These are phyloP conservation scores for Pleurotus tuoliensis DNA, from an alignment of 768 basidiomycete genomes.

Conservation along the genomic window DNA sequence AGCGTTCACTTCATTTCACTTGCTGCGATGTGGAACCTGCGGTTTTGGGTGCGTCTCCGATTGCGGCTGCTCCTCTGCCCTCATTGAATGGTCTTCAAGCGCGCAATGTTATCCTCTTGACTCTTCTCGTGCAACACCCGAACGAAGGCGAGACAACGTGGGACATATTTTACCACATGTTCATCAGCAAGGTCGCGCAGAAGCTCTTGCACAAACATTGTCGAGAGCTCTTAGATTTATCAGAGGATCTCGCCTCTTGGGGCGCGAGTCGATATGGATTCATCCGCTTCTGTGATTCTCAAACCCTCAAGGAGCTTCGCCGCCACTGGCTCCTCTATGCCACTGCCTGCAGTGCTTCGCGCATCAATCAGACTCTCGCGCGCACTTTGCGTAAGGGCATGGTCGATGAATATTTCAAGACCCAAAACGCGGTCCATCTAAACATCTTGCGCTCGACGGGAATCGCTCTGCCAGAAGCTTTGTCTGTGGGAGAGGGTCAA, in stretches of 20 bases:
- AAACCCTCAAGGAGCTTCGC: slow-evolving; percentile 28
- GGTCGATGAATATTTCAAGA: neutral
- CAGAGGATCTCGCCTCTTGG: slow-evolving; percentile 23
- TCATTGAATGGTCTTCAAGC: slow-evolving; percentile 17
- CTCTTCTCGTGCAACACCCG: slow-evolving; percentile 24
- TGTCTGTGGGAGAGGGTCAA: neutral
- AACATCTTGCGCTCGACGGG: neutral
- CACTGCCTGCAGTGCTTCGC: neutral
- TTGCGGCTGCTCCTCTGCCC: neutral
- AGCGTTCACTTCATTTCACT: slow-evolving; percentile 29
- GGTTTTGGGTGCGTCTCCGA: slow-evolving; percentile 24
- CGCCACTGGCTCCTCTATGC: slow-evolving; percentile 26
- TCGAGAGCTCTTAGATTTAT: slow-evolving; percentile 22
- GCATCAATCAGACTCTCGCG: neutral
- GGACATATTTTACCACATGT: slow-evolving; percentile 35
- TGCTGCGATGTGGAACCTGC: slow-evolving; percentile 36
- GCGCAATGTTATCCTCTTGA: slow-evolving; percentile 32
- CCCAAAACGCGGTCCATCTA: neutral
- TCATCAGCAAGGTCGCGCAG: slow-evolving; percentile 22
- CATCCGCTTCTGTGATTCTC: slow-evolving; percentile 23
- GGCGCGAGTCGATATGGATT: slow-evolving; percentile 21
- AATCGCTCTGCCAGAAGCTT: neutral
- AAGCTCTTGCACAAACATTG: slow-evolving; percentile 22
- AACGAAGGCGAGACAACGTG: slow-evolving; percentile 18
- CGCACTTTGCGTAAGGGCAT: neutral